Evolutionary conservation across 768 basidiomycete species (phyloP), one percentile per base, ranked within the genome.

Genomic region (Suillus subalutaceus): DNA sequence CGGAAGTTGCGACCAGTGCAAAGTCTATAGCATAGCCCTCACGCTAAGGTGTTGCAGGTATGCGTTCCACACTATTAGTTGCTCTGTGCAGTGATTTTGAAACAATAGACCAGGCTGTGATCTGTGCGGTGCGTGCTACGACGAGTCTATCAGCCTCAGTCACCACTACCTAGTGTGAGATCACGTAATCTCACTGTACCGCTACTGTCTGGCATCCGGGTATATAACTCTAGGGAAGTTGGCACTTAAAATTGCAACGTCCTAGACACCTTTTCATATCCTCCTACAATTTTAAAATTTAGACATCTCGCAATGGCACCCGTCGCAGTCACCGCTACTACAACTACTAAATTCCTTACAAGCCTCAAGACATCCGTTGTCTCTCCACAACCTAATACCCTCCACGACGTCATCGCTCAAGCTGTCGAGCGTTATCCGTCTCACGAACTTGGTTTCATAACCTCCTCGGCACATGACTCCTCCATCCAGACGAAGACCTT

Each of bases 381-480:
- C 63, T 57, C 67, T 50, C 53, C 67, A 9, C 65, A 38, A 18
- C 50, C 64, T 7, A 48, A 38, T 6, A 77, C 72, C 7, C 68
- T 76, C 7, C 58, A 70, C 18, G 71, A 74, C 16, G 63, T 75
- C 32, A 35, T 77, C n/a, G 67, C 71, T 58, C 69, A 58, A 16
- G 76, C 71, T 7, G 71, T 65, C 13, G 30, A 26, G 6, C 68
- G 65, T 13, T 73, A 76, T 44, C 71, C 76, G 9, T 35, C 53
- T 7, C 76, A 70, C n/a, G 68, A 77, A 16, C 71, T 76, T 41
- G 63, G 68, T 18, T 76, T 76, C 18, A 63, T 76, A 44, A 69
- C 76, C 0, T 77, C 75, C 9, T 76, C 74, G 0, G 71, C 74
- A 18, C 74, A 74, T n/a, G 70, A 77, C 35, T 77, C 72, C 15